Conservation (phyloP, 2,329 filamentous ascomycete species). For the Massarina eburnea region DNA sequence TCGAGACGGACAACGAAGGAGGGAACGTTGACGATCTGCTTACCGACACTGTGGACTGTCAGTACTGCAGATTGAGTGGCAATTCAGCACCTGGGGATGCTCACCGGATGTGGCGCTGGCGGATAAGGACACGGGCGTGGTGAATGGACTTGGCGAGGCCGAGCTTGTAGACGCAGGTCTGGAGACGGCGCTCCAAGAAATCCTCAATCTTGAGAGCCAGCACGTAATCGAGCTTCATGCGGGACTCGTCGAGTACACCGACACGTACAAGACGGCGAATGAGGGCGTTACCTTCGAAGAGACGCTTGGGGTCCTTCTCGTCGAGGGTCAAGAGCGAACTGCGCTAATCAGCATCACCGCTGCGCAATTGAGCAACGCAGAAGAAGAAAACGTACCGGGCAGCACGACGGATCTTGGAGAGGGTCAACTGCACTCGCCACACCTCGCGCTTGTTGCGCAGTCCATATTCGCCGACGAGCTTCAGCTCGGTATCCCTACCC, state of each 20-base stretch:
- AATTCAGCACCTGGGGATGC: constrained; percentile 13
- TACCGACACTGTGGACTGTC: constrained; percentile 71
- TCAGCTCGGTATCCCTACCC: constrained; percentile 95
- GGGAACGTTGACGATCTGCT: constrained; percentile 99
- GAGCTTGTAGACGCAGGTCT: constrained; percentile 99
- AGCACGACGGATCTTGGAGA: constrained; percentile 99
- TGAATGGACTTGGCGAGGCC: constrained; percentile 99
- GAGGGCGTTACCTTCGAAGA: constrained; percentile 99
- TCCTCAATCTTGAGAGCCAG: constrained; percentile 98
- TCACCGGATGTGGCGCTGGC: constrained; percentile 94
- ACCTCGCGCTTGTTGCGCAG: constrained; percentile 99
- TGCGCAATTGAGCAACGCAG: neutral
- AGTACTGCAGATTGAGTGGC: constrained; percentile 15
- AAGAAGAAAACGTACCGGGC: constrained; percentile 71
- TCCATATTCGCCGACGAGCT: constrained; percentile 99
- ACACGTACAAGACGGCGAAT: constrained; percentile 99
- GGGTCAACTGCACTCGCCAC: constrained; percentile 98
- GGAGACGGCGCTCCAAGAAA: constrained; percentile 99
- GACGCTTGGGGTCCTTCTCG: constrained; percentile 99
- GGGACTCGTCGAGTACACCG: constrained; percentile 99
- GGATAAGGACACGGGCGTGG: constrained; percentile 99
- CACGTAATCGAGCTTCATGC: constrained; percentile 99
- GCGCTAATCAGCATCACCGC: constrained; percentile 22
- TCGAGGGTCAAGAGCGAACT: constrained; percentile 99
- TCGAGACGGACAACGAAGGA: constrained; percentile 99